Conservation (phyloP, 148 eudicot species). For the Silene uniflora region DNA sequence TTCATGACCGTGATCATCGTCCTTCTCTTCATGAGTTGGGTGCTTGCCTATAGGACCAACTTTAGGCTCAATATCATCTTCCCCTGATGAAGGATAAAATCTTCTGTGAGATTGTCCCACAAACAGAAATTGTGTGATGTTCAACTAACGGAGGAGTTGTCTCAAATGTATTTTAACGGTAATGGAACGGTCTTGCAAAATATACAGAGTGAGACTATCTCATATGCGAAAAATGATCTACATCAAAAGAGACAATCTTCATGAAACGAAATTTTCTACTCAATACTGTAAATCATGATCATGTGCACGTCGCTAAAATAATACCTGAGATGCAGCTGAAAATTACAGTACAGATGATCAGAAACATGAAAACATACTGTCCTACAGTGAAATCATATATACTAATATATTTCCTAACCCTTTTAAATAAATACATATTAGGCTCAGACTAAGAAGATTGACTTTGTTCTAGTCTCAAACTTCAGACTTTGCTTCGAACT, state of each 20-base stretch:
- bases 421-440: not conserved
- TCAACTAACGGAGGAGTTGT: no score
- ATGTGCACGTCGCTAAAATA: not conserved
- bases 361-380: conserved; percentile 26
- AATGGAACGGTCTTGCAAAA: no score
- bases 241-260: not conserved
- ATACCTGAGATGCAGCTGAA: conserved; percentile 31
- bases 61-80: conserved; percentile 24
- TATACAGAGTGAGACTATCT: not conserved
- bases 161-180: no score
- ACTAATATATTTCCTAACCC: no score
- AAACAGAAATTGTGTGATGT: not conserved
- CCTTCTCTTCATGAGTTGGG: conserved; percentile 6
- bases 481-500: no score
- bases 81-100: conserved; percentile 13
- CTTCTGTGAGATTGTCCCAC: not conserved
- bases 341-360: no score
- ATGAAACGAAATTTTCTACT: not conserved
- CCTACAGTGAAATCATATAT: conserved; percentile 18
- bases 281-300: no score
- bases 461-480: no score
- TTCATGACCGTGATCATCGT: conserved; percentile 6
- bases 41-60: conserved; percentile 22
- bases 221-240: no score
- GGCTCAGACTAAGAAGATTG: not conserved